A percentile compares a stretch with the other conserved stretches of the same genome.
These are phyloP conservation scores for Exophiala sp. DNA, from an alignment of 2,329 filamentous ascomycete genomes.

Conservation along the genomic window DNA sequence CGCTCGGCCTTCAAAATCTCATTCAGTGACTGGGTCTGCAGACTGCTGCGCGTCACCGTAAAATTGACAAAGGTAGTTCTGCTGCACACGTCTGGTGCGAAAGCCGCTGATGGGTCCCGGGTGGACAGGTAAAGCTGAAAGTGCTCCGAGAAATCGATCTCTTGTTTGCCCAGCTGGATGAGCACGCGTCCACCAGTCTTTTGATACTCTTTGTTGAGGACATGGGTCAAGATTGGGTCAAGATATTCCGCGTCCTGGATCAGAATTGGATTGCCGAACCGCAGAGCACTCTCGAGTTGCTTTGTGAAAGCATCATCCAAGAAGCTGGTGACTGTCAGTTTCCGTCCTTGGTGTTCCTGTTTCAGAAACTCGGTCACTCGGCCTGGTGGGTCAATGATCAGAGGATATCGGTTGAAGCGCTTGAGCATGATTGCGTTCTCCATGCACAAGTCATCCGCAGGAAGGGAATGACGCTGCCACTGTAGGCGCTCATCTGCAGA, in stretches of 20 bases:
- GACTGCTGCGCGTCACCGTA: slow-evolving; percentile 96
- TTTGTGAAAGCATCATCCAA: slow-evolving; percentile 97
- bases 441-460: slow-evolving; percentile 95
- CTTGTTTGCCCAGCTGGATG: slow-evolving; percentile 96
- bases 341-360: slow-evolving; percentile 88
- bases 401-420: slow-evolving; percentile 95
- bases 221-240: slow-evolving; percentile 95
- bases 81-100: slow-evolving; percentile 95
- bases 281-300: slow-evolving; percentile 91
- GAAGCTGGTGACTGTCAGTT: slow-evolving; percentile 95
- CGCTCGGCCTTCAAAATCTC: slow-evolving; percentile 96
- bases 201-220: slow-evolving; percentile 99
- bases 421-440: slow-evolving; percentile 98
- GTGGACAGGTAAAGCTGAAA: slow-evolving; percentile 96
- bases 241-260: slow-evolving; percentile 98
- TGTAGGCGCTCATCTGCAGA: slow-evolving; percentile 90
- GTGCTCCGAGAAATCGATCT: slow-evolving; percentile 96
- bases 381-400: slow-evolving; percentile 97
- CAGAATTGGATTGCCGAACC: slow-evolving; percentile 96
- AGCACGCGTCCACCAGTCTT: slow-evolving; percentile 96
- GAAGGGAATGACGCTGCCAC: slow-evolving; percentile 91
- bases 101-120: slow-evolving; percentile 89
- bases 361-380: slow-evolving; percentile 92
- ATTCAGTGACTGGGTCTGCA: slow-evolving; percentile 96
- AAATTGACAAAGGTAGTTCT: slow-evolving; percentile 99